Evolutionary conservation across 225 moss, liverwort and hornwort species (phyloP).

Genomic region (Polytrichum commune): DNA sequence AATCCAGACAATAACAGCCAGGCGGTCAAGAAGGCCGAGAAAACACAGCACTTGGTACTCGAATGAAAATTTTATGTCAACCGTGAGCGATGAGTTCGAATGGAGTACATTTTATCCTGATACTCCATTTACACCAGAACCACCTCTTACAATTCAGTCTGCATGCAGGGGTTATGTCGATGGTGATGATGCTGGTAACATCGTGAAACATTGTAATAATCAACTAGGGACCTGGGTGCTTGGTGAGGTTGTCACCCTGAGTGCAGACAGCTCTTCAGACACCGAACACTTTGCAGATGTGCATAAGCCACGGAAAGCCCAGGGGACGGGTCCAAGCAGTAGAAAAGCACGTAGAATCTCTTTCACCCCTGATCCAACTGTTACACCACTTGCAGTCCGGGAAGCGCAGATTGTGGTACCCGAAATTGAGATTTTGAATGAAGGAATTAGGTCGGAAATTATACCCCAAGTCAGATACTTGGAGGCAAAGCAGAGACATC

Average conservation of each 20-base stretch:
- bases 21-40: slow-evolving; percentile 4
- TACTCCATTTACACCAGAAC: background rate
- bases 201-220: background rate
- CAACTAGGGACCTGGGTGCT: background rate
- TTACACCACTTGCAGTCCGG: background rate
- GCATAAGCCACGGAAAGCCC: background rate
- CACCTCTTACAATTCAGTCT: background rate
- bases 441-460: no score
- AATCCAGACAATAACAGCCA: background rate
- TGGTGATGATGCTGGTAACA: background rate
- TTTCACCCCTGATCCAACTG: background rate
- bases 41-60: slow-evolving; percentile 2
- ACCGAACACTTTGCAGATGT: background rate
- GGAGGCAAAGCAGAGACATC: no score
- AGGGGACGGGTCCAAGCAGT: background rate
- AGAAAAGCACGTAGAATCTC: background rate
- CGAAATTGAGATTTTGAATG: no score
- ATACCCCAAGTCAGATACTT: no score
- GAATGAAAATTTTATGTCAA: background rate
- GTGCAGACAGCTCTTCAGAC: slow-evolving; percentile 1
- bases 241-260: background rate
- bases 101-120: background rate
- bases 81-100: slow-evolving; percentile 2
- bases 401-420: no score
- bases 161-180: background rate